phyloP scores from a whole-genome alignment of 2,329 filamentous ascomycete genomes.

The Alternaria gansuensis region DNA sequence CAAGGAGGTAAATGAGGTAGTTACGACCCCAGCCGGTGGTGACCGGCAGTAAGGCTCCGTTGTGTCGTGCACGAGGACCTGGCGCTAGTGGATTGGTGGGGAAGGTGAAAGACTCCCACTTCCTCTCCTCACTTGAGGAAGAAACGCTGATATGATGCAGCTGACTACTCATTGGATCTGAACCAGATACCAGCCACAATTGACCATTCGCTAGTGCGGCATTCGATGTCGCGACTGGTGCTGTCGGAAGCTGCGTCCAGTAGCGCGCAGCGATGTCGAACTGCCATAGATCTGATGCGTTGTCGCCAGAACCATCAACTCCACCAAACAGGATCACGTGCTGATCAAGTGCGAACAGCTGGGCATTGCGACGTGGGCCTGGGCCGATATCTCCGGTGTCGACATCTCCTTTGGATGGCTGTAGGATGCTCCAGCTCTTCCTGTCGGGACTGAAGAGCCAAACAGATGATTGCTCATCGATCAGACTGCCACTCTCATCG shows the following conservation, averaged over 20 bases:
- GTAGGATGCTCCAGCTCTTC: slow-evolving; percentile 40
- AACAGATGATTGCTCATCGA: slow-evolving; percentile 51
- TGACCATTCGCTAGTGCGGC: slow-evolving; percentile 50
- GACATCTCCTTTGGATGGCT: slow-evolving; percentile 26
- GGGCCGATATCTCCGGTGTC: slow-evolving; percentile 24
- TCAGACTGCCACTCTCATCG: slow-evolving; percentile 41
- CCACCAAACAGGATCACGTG: slow-evolving; percentile 43
- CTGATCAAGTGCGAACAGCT: slow-evolving; percentile 34
- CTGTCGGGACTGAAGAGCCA: slow-evolving; percentile 54
- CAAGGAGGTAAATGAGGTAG: slow-evolving; percentile 57
- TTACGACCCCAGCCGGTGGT: slow-evolving; percentile 57
- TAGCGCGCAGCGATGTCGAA: slow-evolving; percentile 32
- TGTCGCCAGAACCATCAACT: slow-evolving; percentile 32
- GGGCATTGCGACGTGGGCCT: slow-evolving; percentile 32
- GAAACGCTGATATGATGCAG: slow-evolving; percentile 40
- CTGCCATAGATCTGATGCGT: slow-evolving; percentile 42
- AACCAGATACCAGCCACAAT: slow-evolving; percentile 53
- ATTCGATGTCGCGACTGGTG: slow-evolving; percentile 45
- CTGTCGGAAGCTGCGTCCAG: slow-evolving; percentile 40
- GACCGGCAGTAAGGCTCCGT: slow-evolving; percentile 53
- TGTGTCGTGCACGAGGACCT: slow-evolving; percentile 53
- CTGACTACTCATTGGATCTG: slow-evolving; percentile 44
- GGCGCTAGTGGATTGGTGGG: slow-evolving; percentile 56
- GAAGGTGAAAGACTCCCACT: slow-evolving; percentile 55
- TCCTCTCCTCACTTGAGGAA: slow-evolving; percentile 29